Percentiles rank a stretch among this genome's conserved stretches.
Evolutionary conservation across 2,329 filamentous ascomycete species (phyloP).

Genomic region (Venturia nashicola): DNA sequence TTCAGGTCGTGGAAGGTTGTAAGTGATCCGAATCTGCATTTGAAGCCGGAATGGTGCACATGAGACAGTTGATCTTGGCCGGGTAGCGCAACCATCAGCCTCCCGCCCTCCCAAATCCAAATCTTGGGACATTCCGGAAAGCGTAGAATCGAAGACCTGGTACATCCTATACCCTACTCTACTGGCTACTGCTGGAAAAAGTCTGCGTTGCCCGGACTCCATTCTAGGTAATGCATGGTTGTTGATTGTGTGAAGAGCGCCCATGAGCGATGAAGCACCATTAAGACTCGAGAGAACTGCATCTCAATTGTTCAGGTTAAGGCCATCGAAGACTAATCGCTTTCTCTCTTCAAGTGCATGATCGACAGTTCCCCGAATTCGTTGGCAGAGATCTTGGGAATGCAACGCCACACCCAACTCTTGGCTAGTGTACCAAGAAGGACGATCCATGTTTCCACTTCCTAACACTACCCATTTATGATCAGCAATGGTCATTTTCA

Average conservation of each 20-base stretch:
- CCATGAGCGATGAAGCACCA: background rate
- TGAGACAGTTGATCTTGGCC: background rate
- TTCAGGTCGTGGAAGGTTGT: background rate
- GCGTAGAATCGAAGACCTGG: background rate
- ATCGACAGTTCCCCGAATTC: constrained; percentile 15
- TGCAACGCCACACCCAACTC: constrained; percentile 58
- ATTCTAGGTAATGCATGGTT: background rate
- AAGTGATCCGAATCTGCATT: background rate
- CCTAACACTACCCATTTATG: constrained; percentile 55
- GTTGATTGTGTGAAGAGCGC: background rate
- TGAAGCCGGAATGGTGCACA: background rate
- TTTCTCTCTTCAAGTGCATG: constrained; percentile 14
- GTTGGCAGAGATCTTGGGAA: constrained; percentile 25
- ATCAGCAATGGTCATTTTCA: constrained; percentile 69
- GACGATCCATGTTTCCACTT: constrained; percentile 73
- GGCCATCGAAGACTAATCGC: constrained; percentile 16
- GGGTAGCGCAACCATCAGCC: background rate
- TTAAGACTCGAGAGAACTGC: background rate
- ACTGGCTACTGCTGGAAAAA: background rate
- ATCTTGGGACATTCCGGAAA: background rate
- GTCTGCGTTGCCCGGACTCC: background rate
- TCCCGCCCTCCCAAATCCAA: background rate
- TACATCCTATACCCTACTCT: background rate
- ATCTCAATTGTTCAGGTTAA: background rate
- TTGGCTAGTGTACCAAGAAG: constrained; percentile 79